A percentile compares a stretch with the other conserved stretches of the same genome.
Conservation (phyloP, 2,329 filamentous ascomycete genomes). For the Achaetomium macrosporum region DNA sequence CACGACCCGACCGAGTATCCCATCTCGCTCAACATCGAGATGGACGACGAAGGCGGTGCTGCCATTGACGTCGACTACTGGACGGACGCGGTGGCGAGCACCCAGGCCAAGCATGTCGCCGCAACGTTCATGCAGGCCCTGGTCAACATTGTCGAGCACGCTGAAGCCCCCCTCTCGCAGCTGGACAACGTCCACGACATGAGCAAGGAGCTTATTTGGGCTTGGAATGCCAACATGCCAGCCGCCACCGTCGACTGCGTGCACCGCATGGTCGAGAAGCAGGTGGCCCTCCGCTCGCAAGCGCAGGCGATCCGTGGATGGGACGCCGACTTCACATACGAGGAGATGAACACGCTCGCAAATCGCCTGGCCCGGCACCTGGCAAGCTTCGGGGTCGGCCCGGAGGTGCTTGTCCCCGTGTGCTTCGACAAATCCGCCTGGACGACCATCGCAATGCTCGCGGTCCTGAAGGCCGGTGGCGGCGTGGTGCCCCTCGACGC, state of each 20-base stretch:
- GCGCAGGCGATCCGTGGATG: slow-evolving; percentile 20
- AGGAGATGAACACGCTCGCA: slow-evolving; percentile 18
- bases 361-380: slow-evolving; percentile 20
- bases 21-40: slow-evolving; percentile 24
- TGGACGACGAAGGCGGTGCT: slow-evolving; percentile 13
- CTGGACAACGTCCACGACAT: slow-evolving; percentile 16
- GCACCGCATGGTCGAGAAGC: slow-evolving; percentile 23
- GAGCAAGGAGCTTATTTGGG: slow-evolving; percentile 17
- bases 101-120: slow-evolving; percentile 19
- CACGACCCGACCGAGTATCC: slow-evolving; percentile 25
- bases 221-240: slow-evolving; percentile 23
- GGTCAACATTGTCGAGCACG: slow-evolving; percentile 16
- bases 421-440: slow-evolving; percentile 26
- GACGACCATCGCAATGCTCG: slow-evolving; percentile 25
- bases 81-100: slow-evolving; percentile 18
- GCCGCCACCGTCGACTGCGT: slow-evolving; percentile 16
- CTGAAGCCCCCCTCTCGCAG: slow-evolving; percentile 12
- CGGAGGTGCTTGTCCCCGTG: slow-evolving; percentile 14
- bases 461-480: slow-evolving; percentile 27
- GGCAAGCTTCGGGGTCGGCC: slow-evolving; percentile 9
- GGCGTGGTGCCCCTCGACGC: slow-evolving; percentile 21
- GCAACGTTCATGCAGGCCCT: slow-evolving; percentile 20
- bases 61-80: slow-evolving; percentile 24
- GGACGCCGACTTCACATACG: slow-evolving; percentile 20
- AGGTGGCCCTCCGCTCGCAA: slow-evolving; percentile 28